These are phyloP conservation scores for Penstemon davidsonii DNA, from an alignment of 257 asterid species.

Conservation along the genomic window DNA sequence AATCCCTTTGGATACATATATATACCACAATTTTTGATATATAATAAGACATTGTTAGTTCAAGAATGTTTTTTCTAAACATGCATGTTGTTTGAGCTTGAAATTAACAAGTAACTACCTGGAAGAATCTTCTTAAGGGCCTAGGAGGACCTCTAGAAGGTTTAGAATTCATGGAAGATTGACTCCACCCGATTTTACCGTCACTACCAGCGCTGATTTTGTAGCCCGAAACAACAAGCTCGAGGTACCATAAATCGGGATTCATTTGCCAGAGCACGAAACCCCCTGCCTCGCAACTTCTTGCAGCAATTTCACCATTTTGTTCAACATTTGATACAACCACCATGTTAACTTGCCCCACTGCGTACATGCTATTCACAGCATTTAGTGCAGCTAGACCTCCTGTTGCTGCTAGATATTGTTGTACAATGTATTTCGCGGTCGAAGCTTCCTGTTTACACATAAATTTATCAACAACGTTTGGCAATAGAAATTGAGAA, in stretches of 20 bases:
- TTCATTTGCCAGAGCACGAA: conserved; percentile 93
- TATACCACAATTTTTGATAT: too few relatives aligned
- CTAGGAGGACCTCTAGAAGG: conserved; percentile 81
- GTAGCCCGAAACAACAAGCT: conserved; percentile 68
- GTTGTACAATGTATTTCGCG: conserved; percentile 91
- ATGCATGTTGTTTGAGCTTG: too few relatives aligned
- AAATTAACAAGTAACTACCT: conserved; percentile 44
- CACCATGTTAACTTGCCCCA: conserved; percentile 80
- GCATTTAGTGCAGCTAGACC: conserved; percentile 64
- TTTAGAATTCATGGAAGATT: conserved; percentile 55
- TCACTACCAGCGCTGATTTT: conserved; percentile 86
- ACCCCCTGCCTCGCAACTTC: conserved; percentile 66
- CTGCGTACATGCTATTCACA: conserved; percentile 77
- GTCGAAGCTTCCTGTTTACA: conserved; percentile 73
- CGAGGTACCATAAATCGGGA: conserved; percentile 90
- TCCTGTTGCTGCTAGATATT: conserved; percentile 88
- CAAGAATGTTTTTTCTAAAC: too few relatives aligned
- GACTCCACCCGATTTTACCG: conserved; percentile 83
- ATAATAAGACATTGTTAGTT: background rate
- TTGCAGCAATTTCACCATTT: conserved; percentile 24
- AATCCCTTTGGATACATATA: conserved; percentile 51
- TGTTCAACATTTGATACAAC: conserved; percentile 47
- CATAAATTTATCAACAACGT: too few relatives aligned
- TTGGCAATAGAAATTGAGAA: too few relatives aligned
- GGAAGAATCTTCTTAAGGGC: conserved; percentile 83